Percentiles rank a stretch among this genome's conserved stretches.
Evolutionary conservation across 257 asterid species (phyloP).

Genomic region (Solanum etuberosum): DNA sequence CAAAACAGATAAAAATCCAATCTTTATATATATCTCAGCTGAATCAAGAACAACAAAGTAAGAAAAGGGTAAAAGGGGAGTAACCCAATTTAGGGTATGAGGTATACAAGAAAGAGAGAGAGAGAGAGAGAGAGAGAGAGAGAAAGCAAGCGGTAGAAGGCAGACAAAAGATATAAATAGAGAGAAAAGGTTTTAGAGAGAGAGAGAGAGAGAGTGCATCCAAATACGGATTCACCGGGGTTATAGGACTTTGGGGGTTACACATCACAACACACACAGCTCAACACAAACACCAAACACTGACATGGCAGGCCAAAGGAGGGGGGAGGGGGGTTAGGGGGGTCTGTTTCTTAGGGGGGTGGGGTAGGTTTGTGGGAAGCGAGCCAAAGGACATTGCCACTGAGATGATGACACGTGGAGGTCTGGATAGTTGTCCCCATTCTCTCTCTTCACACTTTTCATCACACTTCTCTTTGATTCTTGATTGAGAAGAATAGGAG

Average conservation of each 20-base stretch:
- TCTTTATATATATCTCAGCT: conserved; percentile 2
- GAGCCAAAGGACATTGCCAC: conserved; percentile 48
- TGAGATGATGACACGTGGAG: conserved; percentile 46
- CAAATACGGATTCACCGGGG: conserved; percentile 62
- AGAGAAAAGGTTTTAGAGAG: conserved; percentile 15
- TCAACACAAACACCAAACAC: conserved; percentile 24
- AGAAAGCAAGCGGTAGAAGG: conserved; percentile 6
- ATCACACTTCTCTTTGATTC: neutral
- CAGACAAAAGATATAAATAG: conserved; percentile 7
- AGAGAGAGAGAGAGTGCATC: conserved; percentile 7
- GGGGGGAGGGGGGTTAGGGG: neutral
- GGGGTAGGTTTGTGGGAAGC: conserved; percentile 20
- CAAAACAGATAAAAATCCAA: conserved; percentile 21
- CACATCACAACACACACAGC: conserved; percentile 12
- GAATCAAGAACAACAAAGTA: conserved; percentile 14
- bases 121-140: neutral
- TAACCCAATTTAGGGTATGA: conserved; percentile 43
- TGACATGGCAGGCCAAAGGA: conserved; percentile 28
- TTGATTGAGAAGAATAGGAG: neutral
- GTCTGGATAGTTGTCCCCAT: conserved; percentile 36
- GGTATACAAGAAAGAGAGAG: conserved; percentile 29
- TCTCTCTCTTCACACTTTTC: conserved; percentile 15
- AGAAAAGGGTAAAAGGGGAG: conserved; percentile 22
- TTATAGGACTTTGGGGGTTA: conserved; percentile 38
- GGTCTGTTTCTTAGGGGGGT: neutral